A percentile compares a stretch with the other conserved stretches of the same genome.
Evolutionary conservation across 83 land plant genomes (phyloP).

Genomic region (Picea abies): DNA sequence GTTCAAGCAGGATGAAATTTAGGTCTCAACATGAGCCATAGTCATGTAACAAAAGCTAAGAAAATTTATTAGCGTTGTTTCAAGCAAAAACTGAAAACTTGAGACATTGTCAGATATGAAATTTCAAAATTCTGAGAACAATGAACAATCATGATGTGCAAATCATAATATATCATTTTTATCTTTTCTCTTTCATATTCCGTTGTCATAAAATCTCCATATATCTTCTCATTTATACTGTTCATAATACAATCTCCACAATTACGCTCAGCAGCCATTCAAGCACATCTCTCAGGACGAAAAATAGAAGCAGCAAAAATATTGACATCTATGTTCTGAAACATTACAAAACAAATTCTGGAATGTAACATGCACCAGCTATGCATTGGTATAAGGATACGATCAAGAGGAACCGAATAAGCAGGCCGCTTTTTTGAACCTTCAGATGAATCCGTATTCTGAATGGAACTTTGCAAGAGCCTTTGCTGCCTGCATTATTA

Average conservation of each 20-base stretch:
- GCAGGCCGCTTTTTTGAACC: conserved; percentile 1
- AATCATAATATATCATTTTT: background rate
- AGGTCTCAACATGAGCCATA: background rate
- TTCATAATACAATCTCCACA: background rate
- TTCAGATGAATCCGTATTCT: background rate
- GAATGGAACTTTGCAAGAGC: conserved; percentile 2
- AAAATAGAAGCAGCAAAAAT: background rate
- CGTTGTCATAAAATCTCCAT: background rate
- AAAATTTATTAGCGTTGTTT: too few relatives aligned
- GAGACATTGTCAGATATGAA: background rate
- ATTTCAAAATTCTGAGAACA: background rate
- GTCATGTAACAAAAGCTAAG: background rate
- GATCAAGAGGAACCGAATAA: background rate
- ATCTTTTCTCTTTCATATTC: background rate
- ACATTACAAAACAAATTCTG: too few relatives aligned
- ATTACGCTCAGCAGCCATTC: background rate
- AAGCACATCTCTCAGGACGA: background rate
- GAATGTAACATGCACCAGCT: background rate
- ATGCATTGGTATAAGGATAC: conserved; percentile 13
- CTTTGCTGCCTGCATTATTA: conserved; percentile 10
- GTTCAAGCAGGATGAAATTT: background rate
- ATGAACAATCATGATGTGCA: background rate
- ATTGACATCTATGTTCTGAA: background rate
- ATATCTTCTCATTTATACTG: background rate
- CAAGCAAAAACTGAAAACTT: background rate